phyloP scores from a whole-genome alignment of 306 rosid species.

The Cicer judaicum region DNA sequence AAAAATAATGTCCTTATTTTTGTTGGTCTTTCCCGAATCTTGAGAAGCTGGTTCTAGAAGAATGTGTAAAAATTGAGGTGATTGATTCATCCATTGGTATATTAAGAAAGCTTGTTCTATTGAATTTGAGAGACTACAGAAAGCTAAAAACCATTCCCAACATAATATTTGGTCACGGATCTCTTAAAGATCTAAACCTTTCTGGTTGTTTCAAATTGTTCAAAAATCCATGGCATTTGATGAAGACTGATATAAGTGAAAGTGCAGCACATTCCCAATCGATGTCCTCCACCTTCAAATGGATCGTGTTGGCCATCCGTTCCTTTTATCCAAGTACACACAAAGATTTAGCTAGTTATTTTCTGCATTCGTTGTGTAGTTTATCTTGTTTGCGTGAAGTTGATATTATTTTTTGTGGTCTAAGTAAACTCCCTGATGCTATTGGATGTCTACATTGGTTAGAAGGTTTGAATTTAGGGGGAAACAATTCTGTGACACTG shows the following conservation, averaged over 20 bases:
- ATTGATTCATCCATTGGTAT: slow-evolving; percentile 8
- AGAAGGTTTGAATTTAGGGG: neutral
- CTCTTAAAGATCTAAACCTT: neutral
- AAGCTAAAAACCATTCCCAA: neutral
- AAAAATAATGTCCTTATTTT: neutral
- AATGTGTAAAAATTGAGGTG: neutral
- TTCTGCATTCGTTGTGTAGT: neutral
- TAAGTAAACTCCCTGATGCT: neutral
- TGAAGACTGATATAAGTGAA: neutral
- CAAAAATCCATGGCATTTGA: neutral
- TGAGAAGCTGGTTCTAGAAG: neutral
- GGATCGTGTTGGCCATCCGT: neutral
- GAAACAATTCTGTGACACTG: neutral
- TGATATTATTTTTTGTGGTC: neutral
- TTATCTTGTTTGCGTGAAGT: neutral
- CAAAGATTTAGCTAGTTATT: neutral
- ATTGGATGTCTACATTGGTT: neutral
- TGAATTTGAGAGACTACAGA: neutral
- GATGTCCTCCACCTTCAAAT: neutral
- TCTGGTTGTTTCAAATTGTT: neutral
- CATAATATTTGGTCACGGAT: neutral
- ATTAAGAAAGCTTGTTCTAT: neutral
- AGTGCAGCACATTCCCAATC: neutral
- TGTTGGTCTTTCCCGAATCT: slow-evolving; percentile 5
- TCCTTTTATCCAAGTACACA: neutral